A percentile compares a stretch with the other conserved stretches of the same genome.
phyloP scores from a whole-genome alignment of 2,329 filamentous ascomycete species.

The Alternaria panax region DNA sequence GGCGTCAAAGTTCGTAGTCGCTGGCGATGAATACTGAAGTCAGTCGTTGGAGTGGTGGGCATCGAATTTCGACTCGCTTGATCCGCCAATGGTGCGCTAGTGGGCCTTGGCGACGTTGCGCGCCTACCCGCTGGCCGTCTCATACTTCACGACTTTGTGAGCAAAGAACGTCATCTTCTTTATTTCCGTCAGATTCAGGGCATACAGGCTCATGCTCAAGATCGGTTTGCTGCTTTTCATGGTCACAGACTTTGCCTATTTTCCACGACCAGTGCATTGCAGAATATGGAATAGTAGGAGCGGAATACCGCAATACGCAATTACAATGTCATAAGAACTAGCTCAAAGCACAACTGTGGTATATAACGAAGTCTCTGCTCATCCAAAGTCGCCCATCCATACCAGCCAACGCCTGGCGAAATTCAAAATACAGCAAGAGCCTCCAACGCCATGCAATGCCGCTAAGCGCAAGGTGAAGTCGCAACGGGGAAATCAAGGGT shows the following conservation, averaged over 20 bases:
- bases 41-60: conserved; percentile 17
- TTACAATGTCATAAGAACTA: conserved; percentile 12
- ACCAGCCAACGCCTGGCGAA: conserved; percentile 15
- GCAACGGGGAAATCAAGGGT: conserved; percentile 14
- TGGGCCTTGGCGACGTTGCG: conserved; percentile 24
- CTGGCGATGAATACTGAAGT: conserved; percentile 30
- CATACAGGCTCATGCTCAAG: rapidly evolving
- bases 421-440: conserved; percentile 2
- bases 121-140: not conserved
- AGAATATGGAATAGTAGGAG: not conserved
- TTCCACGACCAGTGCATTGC: not conserved
- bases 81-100: conserved; percentile 21
- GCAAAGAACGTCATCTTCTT: not conserved
- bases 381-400: conserved; percentile 11
- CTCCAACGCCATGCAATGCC: conserved; percentile 47
- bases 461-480: conserved; percentile 31
- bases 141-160: not conserved
- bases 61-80: conserved; percentile 24
- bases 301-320: not conserved
- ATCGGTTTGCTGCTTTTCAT: not conserved
- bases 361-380: conserved; percentile 30
- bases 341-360: conserved; percentile 29
- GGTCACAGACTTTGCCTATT: not conserved
- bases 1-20: conserved; percentile 40
- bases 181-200: not conserved